Base-by-base conservation (phyloP, 2,329 filamentous ascomycete genomes). In the Orbilia oligospora region DNA sequence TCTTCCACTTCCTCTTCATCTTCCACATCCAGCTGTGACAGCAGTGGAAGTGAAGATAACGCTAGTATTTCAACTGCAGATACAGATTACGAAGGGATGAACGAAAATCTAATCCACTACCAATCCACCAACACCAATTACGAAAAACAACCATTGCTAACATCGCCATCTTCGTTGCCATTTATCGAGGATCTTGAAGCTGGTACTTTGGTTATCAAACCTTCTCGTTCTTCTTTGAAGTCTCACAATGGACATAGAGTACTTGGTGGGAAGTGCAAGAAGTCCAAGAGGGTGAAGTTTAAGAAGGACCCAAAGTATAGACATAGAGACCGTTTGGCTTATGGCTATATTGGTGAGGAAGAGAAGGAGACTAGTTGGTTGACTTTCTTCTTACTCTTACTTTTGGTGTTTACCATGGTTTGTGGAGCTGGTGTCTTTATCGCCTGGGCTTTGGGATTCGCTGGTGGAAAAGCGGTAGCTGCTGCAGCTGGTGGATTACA, bases 371-470 rank as follows among this genome's bases (percentile, higher is more conserved):
- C 73, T 4, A 71, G 67, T 20, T 77, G 63, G 61, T 67, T 77
- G 33, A 77, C 73, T 0, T 77, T 77, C 53, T 77, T 77, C 33
- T 18, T 71, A 6, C 18, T 77, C 2, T 48, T 77, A 6, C 36
- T 77, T 14, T 27, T 77, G 10, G 68, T 48, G 0, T 77, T 77
- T 30, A 77, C 73, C 12, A 64, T 77, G 49, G 67, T 77, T 16
- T 77, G 73, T 30, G 73, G 61, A 1, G 73, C 67, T 1, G 73
- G 73, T 10, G 73, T 77, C 16, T 77, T 77, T 33, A 77, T 77
- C 44, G 73, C 73, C n/a, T 77, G 73, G 73, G 73, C 67, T 8
- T 46, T 71, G 51, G 73, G 73, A n/a, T 77, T 77, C 41, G 66
- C 73, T 27, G 66, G 66, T 10, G 67, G 67, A 24, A 66, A 68